Base-by-base conservation (phyloP, 2,329 filamentous ascomycete genomes). In the Lecanoromycetidae sp. region DNA sequence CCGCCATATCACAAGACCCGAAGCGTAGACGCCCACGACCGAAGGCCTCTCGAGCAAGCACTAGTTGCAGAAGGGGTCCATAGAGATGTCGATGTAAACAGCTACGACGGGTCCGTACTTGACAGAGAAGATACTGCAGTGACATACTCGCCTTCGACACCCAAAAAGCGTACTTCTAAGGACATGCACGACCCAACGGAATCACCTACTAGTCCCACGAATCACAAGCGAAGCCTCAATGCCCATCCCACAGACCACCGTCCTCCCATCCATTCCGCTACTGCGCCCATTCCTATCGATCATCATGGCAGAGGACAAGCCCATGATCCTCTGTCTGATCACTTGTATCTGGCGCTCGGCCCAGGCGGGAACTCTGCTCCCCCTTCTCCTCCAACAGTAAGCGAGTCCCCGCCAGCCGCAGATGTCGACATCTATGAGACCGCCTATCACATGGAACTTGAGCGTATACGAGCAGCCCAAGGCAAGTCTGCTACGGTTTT, bases 361-460 rank as follows among this genome's bases (percentile, higher is more conserved):
- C 77, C 79, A 27, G 48, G 47, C 46, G 48, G 49, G 9, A 52
- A 57, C 33, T 63, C 66, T 46, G 60, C 64, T 20, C 63, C 72
- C 7, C 48, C 41, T 36, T 52, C 39, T 25, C 52, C 13, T 19
- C 65, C 60, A 19, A 61, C 82, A 4, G 80, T 94, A 33, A 85
- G 84, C 25, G 87, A 94, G 63, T 93, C 85, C 1, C 90, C 90
- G 2, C 82, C 82, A 0, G 82, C 81, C 1, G 84, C 85, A 5
- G 87, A 93, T 51, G 86, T 86, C 56, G 80, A 91, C 59, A 82
- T 96, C 49, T 95, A 94, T 62, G 86, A 94, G 61, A 78, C 76
- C 1, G 90, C 90, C 0, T 95, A 94, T 61, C 79, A 85, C 58
- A 77, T 84, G 51, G 86, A 95, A 65, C 76, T 91, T 23, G 75